Evolutionary conservation across 371 early-diverging fungal species (phyloP), one percentile per base, ranked within the genome.

Genomic region (Encephalitozoon romaleae): DNA sequence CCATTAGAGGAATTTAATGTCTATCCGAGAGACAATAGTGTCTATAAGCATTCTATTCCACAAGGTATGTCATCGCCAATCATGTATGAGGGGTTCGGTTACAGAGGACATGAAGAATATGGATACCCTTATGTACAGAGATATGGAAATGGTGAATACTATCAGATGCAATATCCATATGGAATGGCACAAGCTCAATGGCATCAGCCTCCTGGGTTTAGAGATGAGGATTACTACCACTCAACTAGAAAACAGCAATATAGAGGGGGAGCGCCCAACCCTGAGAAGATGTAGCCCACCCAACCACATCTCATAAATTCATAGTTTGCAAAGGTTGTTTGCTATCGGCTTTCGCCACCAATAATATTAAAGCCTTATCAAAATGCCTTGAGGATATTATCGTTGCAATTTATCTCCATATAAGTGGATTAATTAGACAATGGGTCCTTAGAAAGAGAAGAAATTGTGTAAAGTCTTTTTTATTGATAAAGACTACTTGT

Each of bases 11-110:
- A 74, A 4, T 74, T 54, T 41, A 67, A 64, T 15, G 38, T 74
- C 6, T 74, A 74, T 74, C 67, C 74, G 38, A 74, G 18, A 21
- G 55, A 74, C 21, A 74, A 72, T 25, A 72, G 72, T 39, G 38
- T 70, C 9, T 59, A 59, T 38, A 59, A 59, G 34, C 59, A 59
- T 34, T 32, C 5, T 0, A 32, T 59, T 8, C 59, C 59, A n/a
- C 59, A 59, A 38, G 38, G 38, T n/a, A 59, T 32, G 28, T 4
- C 34, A 59, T 59, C 59, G 0, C 38, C 59, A 18, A 21, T 59
- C 0, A 34, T 59, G 32, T 59, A 59, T 34, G 59, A 59, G 28
- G 59, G 59, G 9, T 59, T 34, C 11, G 59, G 59, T 34, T 59
- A 59, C 28, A 30, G 34, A 34, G 59, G 59, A 1, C 59, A 59